Base-by-base conservation (phyloP, 2,329 filamentous ascomycete genomes). In the Chalaropsis thielavioides region DNA sequence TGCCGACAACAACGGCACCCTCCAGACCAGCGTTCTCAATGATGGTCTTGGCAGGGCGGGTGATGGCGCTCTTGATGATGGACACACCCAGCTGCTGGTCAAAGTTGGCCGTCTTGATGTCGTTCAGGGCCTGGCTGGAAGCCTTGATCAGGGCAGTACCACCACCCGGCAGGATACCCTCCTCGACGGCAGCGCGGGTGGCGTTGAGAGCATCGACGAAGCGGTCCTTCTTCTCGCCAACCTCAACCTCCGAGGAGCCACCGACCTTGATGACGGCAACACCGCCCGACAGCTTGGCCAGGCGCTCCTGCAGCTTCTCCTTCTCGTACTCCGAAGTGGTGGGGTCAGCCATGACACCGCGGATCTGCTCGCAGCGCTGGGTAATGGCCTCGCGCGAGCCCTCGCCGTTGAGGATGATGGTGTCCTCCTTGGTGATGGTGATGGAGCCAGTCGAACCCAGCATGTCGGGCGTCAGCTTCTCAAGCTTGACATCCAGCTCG, bases 381-480 rank as follows among this genome's bases (percentile, higher is more conserved):
- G 89, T 79, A 73, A 99, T 95, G 70, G 83, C 77, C 74, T 99
- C 94, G 84, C 97, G 96, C 86, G 81, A 88, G 69, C 94, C 94
- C 73, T 96, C 91, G 66, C 94, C 94, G 78, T 99, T 99, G 69
- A 99, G 85, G 74, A 99, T 86, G 77, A 99, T 96, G 72, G 94
- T 99, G 79, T 99, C 94, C 81, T 99, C 94, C 85, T 99, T 99
- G 76, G 94, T 99, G 80, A 99, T 97, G 76, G 94, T 97, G 81
- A 99, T 96, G 73, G 92, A 94, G 69, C 94, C 94, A 71, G 94
- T 97, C 67, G 90, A 94, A 71, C 94, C 94, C 74, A 99, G 90
- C 87, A 96, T 89, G 71, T 97, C 94, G 68, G 88, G 82, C 60
- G 92, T 97, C 68, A 90, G 88, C 86, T 97, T 99, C 82, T 99